Base-by-base conservation (phyloP, 2,329 filamentous ascomycete species). In the Domatiomyces globalis region DNA sequence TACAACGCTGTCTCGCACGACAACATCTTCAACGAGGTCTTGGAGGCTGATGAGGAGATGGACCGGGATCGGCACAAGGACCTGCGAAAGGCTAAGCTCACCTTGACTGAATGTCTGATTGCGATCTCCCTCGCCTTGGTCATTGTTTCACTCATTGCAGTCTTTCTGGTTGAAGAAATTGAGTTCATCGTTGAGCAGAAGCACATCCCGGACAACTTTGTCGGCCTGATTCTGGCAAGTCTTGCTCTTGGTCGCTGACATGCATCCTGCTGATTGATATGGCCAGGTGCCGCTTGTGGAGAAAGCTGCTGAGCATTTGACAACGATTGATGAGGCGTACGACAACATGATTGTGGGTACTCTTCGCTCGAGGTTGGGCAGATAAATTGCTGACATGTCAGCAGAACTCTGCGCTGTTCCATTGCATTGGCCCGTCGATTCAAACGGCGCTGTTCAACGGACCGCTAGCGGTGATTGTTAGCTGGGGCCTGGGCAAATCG, bases 391-490 rank as follows among this genome's bases (percentile, higher is more conserved):
- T 53, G 45, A 51, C 43, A 9, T 29, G 25, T 8, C n/a, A 36
- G 48, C 65, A 65, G 70, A 92, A 92, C 70, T 83, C 89, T 66
- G 86, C 87, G 0, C 75, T 92, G 22, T 84, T 85, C 45, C 87
- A 95, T 65, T 85, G 92, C 49, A 79, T 95, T 43, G 87, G 87
- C 46, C 83, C 87, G 2, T 90, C 85, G 0, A 83, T 95, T 53
- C 89, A 95, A 68, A 95, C 89, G 0, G 87, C 88, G 1, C 76
- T 95, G 29, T 80, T 95, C 63, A 95, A 94, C 64, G 87, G 83
- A 0, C 88, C 89, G 0, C 75, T 95, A 3, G 81, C 87, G 6
- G 80, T 94, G 33, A 74, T 95, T 39, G 83, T 94, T 47, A 86
- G 84, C 45, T 95, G 89, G 88, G 83, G 84, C 19, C 68, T 88